Base-by-base conservation (phyloP, 495 filamentous ascomycete species). In the Ramalina peruviana region DNA sequence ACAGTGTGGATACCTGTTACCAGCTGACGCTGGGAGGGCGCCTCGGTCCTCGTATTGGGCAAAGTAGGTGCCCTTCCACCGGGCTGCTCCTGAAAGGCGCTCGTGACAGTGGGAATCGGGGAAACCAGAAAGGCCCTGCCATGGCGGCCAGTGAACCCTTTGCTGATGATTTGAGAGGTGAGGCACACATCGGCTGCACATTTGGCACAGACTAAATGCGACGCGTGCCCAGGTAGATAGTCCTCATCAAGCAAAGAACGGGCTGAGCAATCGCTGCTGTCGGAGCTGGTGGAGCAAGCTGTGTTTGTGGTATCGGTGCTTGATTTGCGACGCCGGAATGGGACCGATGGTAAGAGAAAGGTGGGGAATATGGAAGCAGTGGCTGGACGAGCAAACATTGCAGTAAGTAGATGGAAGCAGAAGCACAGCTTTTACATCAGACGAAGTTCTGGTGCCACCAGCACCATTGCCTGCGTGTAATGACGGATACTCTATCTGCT, bases 111-210 rank as follows among this genome's bases (percentile, higher is more conserved):
- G 15, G 45, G 50, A 27, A 49, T 43, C 44, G 49, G 69, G 1
- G 85, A 72, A 27, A 95, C 83, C 46, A 96, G 81, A 67, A 89
- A 94, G 49, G 90, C 89, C 42, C 88, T 83, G 3, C 93, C 89
- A 65, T 96, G 81, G n/a, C 88, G 85, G 46, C 89, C 88, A 19
- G 81, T 90, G 68, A 97, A 97, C 42, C 87, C 86, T 70, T 90
- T 94, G 68, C 77, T 83, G 58, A 95, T 80, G 48, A 95, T 88
- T 59, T 92, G 86, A 23, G 75, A 76, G 26, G 74, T 76, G 55
- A 82, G 76, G 54, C 83, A 86, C 20, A 95, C 70, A 61, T 94
- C 83, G 42, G 79, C 66, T 39, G 80, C 69, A 65, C 88, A 96
- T 43, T 67, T 73, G 40, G 73, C 66, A 66, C 88, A 96, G 52